Evolutionary conservation across 495 filamentous ascomycete species (phyloP).

Genomic region (Lepraria neglecta): DNA sequence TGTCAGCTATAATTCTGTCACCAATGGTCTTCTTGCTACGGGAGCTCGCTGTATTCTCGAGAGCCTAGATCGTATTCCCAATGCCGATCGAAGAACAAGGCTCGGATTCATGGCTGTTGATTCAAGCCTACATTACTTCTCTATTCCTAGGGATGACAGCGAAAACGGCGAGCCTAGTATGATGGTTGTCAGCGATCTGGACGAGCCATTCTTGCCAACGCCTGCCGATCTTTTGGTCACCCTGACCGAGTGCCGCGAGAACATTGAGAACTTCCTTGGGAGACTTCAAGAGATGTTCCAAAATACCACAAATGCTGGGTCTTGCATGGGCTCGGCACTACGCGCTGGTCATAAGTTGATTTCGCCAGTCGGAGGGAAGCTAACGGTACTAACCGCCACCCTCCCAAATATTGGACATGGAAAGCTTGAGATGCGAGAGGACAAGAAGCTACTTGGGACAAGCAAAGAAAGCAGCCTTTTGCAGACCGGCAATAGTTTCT

Average conservation of each 20-base stretch:
- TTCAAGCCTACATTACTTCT: conserved; percentile 91
- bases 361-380: conserved; percentile 85
- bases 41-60: conserved; percentile 90
- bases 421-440: conserved; percentile 88
- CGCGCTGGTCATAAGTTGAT: conserved; percentile 93
- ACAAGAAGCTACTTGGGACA: conserved; percentile 93
- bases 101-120: conserved; percentile 95
- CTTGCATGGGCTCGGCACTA: conserved; percentile 88
- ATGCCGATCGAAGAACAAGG: conserved; percentile 86
- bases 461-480: conserved; percentile 81
- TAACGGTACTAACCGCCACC: conserved; percentile 80
- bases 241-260: conserved; percentile 78
- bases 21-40: conserved; percentile 89
- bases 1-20: conserved; percentile 87
- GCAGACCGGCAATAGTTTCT: conserved; percentile 90
- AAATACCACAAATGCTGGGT: conserved; percentile 76
- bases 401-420: conserved; percentile 88
- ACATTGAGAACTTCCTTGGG: conserved; percentile 82
- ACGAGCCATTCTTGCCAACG: conserved; percentile 94
- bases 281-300: conserved; percentile 97
- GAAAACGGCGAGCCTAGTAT: conserved; percentile 77
- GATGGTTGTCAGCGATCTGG: conserved; percentile 92
- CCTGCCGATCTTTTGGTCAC: conserved; percentile 90
- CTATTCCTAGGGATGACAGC: conserved; percentile 78
- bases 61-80: conserved; percentile 92